A percentile compares a stretch with the other conserved stretches of the same genome.
These are phyloP conservation scores for Haplosporangium gracile DNA, from an alignment of 192 early-diverging fungal species.

Conservation along the genomic window DNA sequence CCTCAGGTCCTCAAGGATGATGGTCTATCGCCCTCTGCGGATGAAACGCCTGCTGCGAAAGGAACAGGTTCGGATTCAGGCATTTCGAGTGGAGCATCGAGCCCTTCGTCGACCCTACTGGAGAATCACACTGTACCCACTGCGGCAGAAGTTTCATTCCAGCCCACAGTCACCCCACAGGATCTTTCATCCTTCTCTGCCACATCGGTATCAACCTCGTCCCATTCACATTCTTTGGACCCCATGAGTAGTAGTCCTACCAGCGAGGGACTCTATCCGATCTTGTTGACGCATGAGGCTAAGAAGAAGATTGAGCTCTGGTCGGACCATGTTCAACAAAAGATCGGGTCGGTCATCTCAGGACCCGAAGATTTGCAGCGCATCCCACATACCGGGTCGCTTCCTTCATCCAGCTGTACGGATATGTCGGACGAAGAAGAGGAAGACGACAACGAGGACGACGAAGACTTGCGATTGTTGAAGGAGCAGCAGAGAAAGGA, in stretches of 20 bases:
- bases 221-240: not conserved
- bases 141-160: not conserved
- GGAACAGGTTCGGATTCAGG: constrained; percentile 14
- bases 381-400: not conserved
- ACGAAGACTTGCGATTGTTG: not conserved
- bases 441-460: constrained; percentile 5
- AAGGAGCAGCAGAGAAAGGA: constrained; percentile 5
- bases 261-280: constrained; percentile 9
- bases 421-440: not conserved
- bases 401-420: not conserved
- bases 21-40: not conserved
- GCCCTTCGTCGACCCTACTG: not conserved
- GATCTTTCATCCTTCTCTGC: not conserved
- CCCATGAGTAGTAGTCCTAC: constrained; percentile 23
- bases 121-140: not conserved
- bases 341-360: not conserved
- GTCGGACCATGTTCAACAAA: constrained; percentile 12
- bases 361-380: not conserved
- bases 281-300: constrained; percentile 10
- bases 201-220: not conserved
- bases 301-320: constrained; percentile 19
- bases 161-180: not conserved
- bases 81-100: constrained; percentile 16
- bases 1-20: not conserved
- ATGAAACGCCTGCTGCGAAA: not conserved